phyloP scores from a whole-genome alignment of 495 filamentous ascomycete species.

The Xylaria scruposa region DNA sequence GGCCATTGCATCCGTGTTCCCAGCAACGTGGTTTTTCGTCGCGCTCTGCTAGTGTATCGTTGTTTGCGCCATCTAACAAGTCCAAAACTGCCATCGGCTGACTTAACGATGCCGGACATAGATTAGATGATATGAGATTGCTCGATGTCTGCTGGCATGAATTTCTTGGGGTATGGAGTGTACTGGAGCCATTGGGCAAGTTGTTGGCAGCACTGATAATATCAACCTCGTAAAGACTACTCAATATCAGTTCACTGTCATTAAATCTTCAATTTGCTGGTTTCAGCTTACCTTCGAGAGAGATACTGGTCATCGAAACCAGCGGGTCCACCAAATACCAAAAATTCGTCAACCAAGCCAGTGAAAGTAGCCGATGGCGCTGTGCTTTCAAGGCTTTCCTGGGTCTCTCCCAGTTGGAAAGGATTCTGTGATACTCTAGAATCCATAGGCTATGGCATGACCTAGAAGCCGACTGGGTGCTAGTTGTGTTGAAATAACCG shows the following conservation, averaged over 20 bases:
- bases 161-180: not conserved
- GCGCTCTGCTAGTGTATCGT: constrained; percentile 21
- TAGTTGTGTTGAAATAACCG: constrained; percentile 6
- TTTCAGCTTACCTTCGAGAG: constrained; percentile 5
- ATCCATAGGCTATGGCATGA: constrained; percentile 16
- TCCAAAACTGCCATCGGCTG: constrained; percentile 14
- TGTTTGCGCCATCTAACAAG: constrained; percentile 5
- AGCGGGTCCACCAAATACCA: constrained; percentile 12
- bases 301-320: constrained; percentile 6
- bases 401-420: not conserved
- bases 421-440: constrained; percentile 7
- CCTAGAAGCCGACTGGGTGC: not conserved
- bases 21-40: constrained; percentile 82
- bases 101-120: not conserved
- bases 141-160: constrained; percentile 1
- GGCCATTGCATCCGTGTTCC: constrained; percentile 94
- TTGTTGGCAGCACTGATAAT: not conserved
- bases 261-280: not conserved
- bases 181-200: constrained; percentile 2
- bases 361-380: constrained; percentile 3
- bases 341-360: constrained; percentile 12
- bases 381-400: not conserved
- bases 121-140: constrained; percentile 5
- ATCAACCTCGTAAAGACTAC: constrained; percentile 9
- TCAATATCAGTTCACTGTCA: not conserved